These are phyloP conservation scores for Rugosomyces carneus DNA, from an alignment of 1,284 basidiomycete genomes.

Conservation along the genomic window DNA sequence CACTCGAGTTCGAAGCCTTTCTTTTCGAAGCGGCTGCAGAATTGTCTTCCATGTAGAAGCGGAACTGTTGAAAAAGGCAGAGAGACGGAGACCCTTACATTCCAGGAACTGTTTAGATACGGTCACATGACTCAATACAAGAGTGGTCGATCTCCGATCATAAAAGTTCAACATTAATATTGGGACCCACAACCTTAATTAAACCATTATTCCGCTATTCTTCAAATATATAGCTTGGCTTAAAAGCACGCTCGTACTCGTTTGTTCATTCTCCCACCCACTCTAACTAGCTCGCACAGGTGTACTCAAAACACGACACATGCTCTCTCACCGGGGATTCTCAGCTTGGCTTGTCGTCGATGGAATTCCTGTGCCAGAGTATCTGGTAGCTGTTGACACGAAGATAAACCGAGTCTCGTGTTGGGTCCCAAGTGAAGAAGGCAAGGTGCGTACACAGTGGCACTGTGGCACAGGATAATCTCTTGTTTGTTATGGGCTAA, in stretches of 20 bases:
- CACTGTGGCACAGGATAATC: too few species aligned
- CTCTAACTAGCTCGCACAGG: neutral
- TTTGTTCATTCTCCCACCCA: neutral
- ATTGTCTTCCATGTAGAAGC: slow-evolving; percentile 12
- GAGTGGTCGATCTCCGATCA: slow-evolving; percentile 12
- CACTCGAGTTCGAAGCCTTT: slow-evolving; percentile 23
- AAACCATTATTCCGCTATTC: too few species aligned
- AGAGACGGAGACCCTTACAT: too few species aligned
- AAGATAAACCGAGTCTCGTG: slow-evolving; percentile 44
- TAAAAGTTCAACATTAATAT: slow-evolving; percentile 8
- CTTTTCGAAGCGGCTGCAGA: slow-evolving; percentile 26
- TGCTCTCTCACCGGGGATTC: slow-evolving; percentile 55
- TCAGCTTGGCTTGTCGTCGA: slow-evolving; percentile 59
- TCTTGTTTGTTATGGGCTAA: slow-evolving; percentile 4
- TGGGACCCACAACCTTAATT: slow-evolving; percentile 7
- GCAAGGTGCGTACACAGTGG: slow-evolving; percentile 36
- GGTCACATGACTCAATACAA: slow-evolving; percentile 12
- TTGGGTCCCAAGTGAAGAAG: slow-evolving; percentile 55
- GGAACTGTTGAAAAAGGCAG: too few species aligned
- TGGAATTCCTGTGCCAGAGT: slow-evolving; percentile 42
- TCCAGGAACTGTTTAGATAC: too few species aligned
- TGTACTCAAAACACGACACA: slow-evolving; percentile 16
- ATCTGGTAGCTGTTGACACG: slow-evolving; percentile 41
- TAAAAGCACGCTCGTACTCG: too few species aligned
- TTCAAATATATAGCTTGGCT: too few species aligned